These are phyloP conservation scores for Myxozyma vanderwaltii DNA, from an alignment of 805 yeast genomes.

Conservation along the genomic window DNA sequence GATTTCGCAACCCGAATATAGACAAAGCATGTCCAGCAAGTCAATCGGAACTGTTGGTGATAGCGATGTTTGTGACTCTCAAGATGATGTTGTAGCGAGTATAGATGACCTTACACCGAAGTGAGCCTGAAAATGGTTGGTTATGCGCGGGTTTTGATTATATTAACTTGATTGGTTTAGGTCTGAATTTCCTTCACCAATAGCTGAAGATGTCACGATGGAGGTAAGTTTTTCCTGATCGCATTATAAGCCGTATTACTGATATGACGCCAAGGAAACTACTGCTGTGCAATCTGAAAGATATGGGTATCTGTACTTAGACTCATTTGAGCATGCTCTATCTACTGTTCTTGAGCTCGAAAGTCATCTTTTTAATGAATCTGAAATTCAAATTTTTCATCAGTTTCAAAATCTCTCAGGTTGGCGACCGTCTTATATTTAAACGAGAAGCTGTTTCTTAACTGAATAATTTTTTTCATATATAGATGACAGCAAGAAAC, in stretches of 20 bases:
- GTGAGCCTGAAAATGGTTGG: too few species aligned
- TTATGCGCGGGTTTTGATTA: too few species aligned
- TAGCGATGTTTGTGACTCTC: too few species aligned
- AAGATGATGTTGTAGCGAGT: too few species aligned
- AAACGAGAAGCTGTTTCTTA: not conserved
- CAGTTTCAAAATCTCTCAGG: constrained; percentile 20
- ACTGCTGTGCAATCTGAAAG: not conserved
- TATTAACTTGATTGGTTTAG: too few species aligned
- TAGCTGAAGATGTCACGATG: too few species aligned
- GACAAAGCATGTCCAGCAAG: too few species aligned
- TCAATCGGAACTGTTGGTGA: too few species aligned
- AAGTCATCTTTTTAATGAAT: constrained; percentile 22
- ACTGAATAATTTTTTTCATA: not conserved
- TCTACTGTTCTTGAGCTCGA: constrained; percentile 29
- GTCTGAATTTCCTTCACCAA: too few species aligned
- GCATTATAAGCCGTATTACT: not conserved
- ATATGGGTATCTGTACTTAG: constrained; percentile 26
- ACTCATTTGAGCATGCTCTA: constrained; percentile 25
- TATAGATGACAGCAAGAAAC: constrained; percentile 22
- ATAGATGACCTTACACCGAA: too few species aligned
- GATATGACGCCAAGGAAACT: not conserved
- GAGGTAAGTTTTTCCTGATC: not conserved
- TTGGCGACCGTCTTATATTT: not conserved
- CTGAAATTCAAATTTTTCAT: constrained; percentile 23
- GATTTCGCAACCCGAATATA: too few species aligned